Evolutionary conservation across 2,329 filamentous ascomycete genomes (phyloP), one percentile per base, ranked within the genome.

Genomic region (Xylariales sp.): DNA sequence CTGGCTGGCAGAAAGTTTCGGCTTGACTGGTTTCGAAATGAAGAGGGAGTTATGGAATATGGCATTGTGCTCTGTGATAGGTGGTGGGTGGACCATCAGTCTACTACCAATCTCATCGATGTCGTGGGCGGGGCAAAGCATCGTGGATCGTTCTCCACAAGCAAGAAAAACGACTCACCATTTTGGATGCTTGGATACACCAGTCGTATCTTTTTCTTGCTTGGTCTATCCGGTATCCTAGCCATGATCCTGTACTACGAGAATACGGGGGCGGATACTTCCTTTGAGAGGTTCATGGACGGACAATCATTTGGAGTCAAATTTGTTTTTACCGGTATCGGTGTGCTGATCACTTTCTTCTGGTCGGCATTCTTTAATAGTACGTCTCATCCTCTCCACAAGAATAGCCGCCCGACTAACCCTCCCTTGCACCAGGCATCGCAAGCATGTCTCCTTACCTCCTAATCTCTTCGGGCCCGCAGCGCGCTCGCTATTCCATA

Each of bases 211-310:
- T 25, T 25, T 8, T n/a, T 8, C 23, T 25, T 25, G 23, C 8
- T n/a, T n/a, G 8, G 44, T 30, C 20, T 43, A 21, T 40, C 21
- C 21, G 44, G 43, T 4, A 13, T 52, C n/a, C 31, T 51, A 6
- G 38, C 40, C 10, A 28, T 57, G 15, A 51, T 57, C 21, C 45
- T 47, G 17, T 56, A 56, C 36, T 57, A 57, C 30, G 44, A 52
- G 32, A 47, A 43, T 33, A 51, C 50, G 3, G 44, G 43, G 5
- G 42, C 41, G 6, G 33, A 50, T 14, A 43, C 45, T 0, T 38
- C 43, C 6, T 60, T 62, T 31, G 55, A 59, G 36, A 40, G 28
- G 6, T 25, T 25, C 23, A 25, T 25, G 23, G 23, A 25, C 23
- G 23, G 23, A 25, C 8, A 25, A 25, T 25, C 23, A 8, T 25